A percentile compares a stretch with the other conserved stretches of the same genome.
These are phyloP conservation scores for Tetrastigma voinierianum DNA, from an alignment of 164 flowering plant genomes.

Conservation along the genomic window DNA sequence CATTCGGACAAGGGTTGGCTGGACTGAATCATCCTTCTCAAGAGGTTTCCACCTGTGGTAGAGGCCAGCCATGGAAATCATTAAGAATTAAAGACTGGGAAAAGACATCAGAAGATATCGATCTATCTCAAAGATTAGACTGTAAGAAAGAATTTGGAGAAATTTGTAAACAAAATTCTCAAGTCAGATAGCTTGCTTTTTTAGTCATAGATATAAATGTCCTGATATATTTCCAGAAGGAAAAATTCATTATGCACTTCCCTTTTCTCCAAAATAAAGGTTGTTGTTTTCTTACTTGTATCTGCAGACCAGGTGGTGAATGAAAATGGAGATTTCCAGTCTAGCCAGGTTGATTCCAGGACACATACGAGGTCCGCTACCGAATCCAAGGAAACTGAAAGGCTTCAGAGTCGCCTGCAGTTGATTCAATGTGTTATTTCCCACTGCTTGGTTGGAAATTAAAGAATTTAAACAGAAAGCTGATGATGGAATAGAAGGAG, in stretches of 20 bases:
- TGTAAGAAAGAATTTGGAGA: background rate
- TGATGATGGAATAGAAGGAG: background rate
- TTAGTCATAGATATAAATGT: no score
- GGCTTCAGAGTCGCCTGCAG: slow-evolving; percentile 54
- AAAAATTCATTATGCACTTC: no score
- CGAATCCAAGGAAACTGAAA: slow-evolving; percentile 64
- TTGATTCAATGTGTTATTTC: slow-evolving; percentile 1
- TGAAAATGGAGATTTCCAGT: slow-evolving; percentile 55
- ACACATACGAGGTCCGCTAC: slow-evolving; percentile 65
- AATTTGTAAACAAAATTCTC: no score
- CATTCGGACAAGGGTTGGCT: slow-evolving; percentile 69
- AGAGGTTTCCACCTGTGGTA: slow-evolving; percentile 55
- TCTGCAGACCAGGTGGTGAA: slow-evolving; percentile 63
- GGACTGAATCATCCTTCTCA: slow-evolving; percentile 52
- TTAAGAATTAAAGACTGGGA: background rate
- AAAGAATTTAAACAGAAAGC: background rate
- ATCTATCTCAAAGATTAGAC: no score
- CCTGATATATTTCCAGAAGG: no score
- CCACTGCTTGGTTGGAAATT: background rate
- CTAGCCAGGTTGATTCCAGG: slow-evolving; percentile 70
- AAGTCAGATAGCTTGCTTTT: no score
- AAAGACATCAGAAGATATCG: no score
- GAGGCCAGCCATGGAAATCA: background rate
- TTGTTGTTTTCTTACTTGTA: slow-evolving; percentile 48
- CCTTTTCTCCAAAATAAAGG: background rate